Conservation (phyloP, 2,329 filamentous ascomycete species). For the Hymenoscyphus salicellus region DNA sequence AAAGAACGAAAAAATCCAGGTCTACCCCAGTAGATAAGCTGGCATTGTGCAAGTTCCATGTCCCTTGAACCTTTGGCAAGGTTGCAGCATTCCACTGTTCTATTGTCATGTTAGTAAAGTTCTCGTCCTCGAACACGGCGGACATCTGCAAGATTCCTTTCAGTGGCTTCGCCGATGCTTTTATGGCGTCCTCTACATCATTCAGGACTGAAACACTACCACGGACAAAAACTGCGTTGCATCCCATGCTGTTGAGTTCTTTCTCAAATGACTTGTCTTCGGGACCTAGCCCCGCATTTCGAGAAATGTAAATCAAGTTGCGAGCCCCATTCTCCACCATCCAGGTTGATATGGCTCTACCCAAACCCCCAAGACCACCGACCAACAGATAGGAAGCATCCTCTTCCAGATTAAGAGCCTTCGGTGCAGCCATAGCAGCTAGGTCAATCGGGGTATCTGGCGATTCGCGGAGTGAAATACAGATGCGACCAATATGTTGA, state of each 20-base stretch:
- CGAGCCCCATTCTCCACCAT: conserved; percentile 38
- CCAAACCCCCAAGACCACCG: conserved; percentile 42
- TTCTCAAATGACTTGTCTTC: conserved; percentile 6
- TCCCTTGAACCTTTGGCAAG: conserved; percentile 12
- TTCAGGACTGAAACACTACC: not conserved
- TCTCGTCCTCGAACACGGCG: conserved; percentile 30
- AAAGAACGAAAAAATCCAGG: conserved; percentile 6
- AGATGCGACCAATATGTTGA: conserved; percentile 43
- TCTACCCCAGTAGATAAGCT: not conserved
- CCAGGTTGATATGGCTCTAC: conserved; percentile 37
- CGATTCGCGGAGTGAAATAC: conserved; percentile 25
- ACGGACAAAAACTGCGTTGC: not conserved
- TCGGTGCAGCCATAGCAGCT: not conserved
- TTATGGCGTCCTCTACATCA: conserved; percentile 14
- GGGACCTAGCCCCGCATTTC: conserved; percentile 18
- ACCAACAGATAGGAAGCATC: conserved; percentile 37
- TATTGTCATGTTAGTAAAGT: conserved; percentile 8
- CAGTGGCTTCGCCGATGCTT: conserved; percentile 2
- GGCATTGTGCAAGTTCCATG: conserved; percentile 13
- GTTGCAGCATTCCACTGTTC: conserved; percentile 7
- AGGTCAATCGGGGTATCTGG: not conserved
- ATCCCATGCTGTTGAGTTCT: conserved; percentile 4
- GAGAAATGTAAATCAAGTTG: not conserved
- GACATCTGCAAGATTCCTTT: conserved; percentile 26
- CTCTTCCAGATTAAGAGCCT: not conserved